Evolutionary conservation across 2,329 filamentous ascomycete genomes (phyloP).

Genomic region (Exophiala alcalophila): DNA sequence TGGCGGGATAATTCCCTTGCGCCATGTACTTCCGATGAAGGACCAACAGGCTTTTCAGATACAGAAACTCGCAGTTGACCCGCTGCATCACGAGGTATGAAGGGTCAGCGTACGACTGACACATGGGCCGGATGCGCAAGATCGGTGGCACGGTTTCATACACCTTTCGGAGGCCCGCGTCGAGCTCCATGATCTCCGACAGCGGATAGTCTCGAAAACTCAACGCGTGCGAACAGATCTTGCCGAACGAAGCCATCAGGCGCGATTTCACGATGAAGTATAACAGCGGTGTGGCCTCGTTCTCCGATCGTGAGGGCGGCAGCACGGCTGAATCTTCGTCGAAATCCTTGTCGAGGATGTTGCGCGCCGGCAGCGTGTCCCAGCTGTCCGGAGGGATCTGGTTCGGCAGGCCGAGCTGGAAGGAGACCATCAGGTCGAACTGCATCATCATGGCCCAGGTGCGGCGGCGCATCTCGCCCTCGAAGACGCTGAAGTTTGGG

Average conservation of each 20-base stretch:
- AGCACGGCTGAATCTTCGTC: constrained; percentile 49
- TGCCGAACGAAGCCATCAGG: constrained; percentile 32
- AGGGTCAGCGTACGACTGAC: constrained; percentile 46
- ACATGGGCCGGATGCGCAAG: constrained; percentile 26
- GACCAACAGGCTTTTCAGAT: constrained; percentile 51
- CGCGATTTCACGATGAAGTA: constrained; percentile 36
- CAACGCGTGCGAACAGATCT: constrained; percentile 33
- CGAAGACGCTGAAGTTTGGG: constrained; percentile 52
- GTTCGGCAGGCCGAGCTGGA: constrained; percentile 63
- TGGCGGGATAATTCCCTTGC: constrained; percentile 38
- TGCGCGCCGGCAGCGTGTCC: constrained; percentile 58
- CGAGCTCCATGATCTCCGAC: constrained; percentile 29
- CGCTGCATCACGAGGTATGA: constrained; percentile 52
- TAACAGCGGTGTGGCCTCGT: constrained; percentile 43
- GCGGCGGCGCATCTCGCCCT: constrained; percentile 54
- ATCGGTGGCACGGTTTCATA: constrained; percentile 27
- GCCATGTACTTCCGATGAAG: constrained; percentile 55
- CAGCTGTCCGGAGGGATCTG: constrained; percentile 60
- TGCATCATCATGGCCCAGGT: constrained; percentile 47
- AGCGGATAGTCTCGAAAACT: constrained; percentile 27
- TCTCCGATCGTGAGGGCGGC: constrained; percentile 52
- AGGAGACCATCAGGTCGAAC: constrained; percentile 60
- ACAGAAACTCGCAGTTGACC: constrained; percentile 52
- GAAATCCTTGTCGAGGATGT: constrained; percentile 62
- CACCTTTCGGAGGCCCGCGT: constrained; percentile 29